phyloP scores from a whole-genome alignment of 2,329 filamentous ascomycete species.

The Harringtonia aguacate region DNA sequence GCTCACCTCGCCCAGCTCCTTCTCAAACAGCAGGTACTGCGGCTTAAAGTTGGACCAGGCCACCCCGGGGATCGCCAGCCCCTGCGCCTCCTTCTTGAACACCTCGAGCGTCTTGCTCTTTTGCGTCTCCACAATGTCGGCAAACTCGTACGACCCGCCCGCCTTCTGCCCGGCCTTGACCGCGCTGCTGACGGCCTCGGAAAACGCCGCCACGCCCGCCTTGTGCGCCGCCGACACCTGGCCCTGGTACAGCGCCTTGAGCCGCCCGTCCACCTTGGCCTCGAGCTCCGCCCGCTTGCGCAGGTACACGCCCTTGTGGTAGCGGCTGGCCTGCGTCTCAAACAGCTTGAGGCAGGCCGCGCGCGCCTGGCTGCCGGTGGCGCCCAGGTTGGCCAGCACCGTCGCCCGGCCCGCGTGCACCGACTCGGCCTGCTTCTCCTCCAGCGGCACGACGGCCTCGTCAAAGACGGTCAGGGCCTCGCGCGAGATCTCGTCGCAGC shows the following conservation, averaged over 20 bases:
- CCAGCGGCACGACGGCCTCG: conserved; percentile 66
- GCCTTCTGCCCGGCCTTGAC: conserved; percentile 93
- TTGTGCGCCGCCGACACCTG: conserved; percentile 87
- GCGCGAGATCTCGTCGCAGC: conserved; percentile 90
- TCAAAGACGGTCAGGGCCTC: conserved; percentile 84
- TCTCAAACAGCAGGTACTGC: conserved; percentile 70
- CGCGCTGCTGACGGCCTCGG: conserved; percentile 71
- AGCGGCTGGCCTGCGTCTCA: conserved; percentile 80
- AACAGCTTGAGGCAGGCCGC: conserved; percentile 71
- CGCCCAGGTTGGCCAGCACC: conserved; percentile 66
- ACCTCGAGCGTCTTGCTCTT: conserved; percentile 64
- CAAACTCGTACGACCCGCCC: conserved; percentile 85
- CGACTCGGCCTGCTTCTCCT: conserved; percentile 73
- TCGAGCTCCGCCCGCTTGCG: conserved; percentile 80
- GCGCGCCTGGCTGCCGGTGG: conserved; percentile 61
- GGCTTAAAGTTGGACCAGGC: conserved; percentile 81
- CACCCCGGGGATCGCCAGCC: conserved; percentile 66
- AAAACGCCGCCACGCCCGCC: conserved; percentile 72
- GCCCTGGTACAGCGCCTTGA: conserved; percentile 81
- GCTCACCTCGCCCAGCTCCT: conserved; percentile 85
- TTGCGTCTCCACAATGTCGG: conserved; percentile 78
- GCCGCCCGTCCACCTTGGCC: conserved; percentile 72
- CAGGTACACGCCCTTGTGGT: conserved; percentile 91
- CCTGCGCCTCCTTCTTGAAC: conserved; percentile 67
- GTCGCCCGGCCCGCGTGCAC: conserved; percentile 60